Evolutionary conservation across 345 rosid genomes (phyloP).

Genomic region (Lumnitzera racemosa): DNA sequence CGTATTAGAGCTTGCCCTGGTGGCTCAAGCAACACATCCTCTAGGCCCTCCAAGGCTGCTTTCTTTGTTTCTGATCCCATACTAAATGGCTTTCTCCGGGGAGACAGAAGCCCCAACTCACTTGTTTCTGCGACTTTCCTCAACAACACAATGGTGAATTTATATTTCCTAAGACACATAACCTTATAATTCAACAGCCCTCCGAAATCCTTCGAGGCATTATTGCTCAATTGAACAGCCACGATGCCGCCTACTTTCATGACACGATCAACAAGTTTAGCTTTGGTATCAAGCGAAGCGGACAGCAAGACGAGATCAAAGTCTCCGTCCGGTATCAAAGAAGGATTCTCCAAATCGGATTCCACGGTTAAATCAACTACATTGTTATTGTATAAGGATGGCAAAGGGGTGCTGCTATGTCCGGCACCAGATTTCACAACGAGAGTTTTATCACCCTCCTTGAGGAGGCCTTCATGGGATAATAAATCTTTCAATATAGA

Average conservation of each 20-base stretch:
- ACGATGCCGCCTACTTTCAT: constrained; percentile 39
- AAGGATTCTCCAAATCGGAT: constrained; percentile 18
- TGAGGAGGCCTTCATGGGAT: constrained; percentile 37
- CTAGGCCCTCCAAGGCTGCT: constrained; percentile 25
- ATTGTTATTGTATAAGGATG: constrained; percentile 16
- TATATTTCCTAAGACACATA: constrained; percentile 24
- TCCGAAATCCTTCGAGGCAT: constrained; percentile 12
- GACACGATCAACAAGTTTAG: constrained; percentile 24
- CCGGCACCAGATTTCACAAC: constrained; percentile 22
- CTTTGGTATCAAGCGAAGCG: constrained; percentile 15
- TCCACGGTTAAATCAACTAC: constrained; percentile 24
- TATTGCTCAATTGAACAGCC: constrained; percentile 20
- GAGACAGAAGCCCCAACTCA: neutral
- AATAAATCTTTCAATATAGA: constrained; percentile 28
- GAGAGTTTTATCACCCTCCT: constrained; percentile 35
- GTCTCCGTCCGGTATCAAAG: constrained; percentile 19
- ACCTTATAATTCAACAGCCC: constrained; percentile 26
- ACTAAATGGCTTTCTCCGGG: constrained; percentile 19
- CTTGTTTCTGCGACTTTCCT: constrained; percentile 17
- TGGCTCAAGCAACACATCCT: constrained; percentile 34
- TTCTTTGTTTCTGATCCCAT: constrained; percentile 22
- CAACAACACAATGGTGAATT: constrained; percentile 31
- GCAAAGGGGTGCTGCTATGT: constrained; percentile 13
- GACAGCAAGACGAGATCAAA: constrained; percentile 34
- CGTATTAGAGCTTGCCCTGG: constrained; percentile 17